phyloP scores from a whole-genome alignment of 2,329 filamentous ascomycete genomes.

The Nemania sp. region DNA sequence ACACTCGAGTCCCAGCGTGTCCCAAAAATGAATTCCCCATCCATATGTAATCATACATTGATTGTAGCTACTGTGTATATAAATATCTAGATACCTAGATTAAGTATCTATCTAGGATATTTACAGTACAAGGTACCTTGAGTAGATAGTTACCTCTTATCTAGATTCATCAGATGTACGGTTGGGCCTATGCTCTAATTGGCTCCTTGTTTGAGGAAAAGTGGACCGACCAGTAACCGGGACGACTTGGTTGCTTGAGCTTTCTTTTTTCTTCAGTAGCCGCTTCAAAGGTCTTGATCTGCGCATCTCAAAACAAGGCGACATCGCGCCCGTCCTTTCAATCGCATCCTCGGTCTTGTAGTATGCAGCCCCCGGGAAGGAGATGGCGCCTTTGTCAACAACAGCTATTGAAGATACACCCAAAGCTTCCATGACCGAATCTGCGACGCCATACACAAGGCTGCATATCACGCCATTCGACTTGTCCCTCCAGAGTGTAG shows the following conservation, averaged over 20 bases:
- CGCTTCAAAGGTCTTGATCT: neutral
- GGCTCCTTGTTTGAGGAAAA: neutral
- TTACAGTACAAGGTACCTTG: no score
- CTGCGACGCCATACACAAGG: slow-evolving; percentile 59
- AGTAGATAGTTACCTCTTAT: no score
- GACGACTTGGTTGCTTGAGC: neutral
- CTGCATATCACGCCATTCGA: slow-evolving; percentile 92
- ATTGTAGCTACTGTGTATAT: no score
- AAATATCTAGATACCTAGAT: no score
- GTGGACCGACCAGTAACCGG: neutral
- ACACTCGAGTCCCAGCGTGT: no score
- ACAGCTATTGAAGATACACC: slow-evolving; percentile 32
- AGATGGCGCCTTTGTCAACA: slow-evolving; percentile 41
- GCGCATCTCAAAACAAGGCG: slow-evolving; percentile 4
- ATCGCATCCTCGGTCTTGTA: slow-evolving; percentile 12
- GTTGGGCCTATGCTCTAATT: slow-evolving; percentile 3
- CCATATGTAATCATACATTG: no score
- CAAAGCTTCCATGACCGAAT: slow-evolving; percentile 21
- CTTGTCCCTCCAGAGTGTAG: slow-evolving; percentile 75
- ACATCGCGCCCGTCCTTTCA: slow-evolving; percentile 1
- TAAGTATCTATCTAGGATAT: no score
- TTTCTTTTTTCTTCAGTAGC: slow-evolving; percentile 21
- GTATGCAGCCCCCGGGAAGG: slow-evolving; percentile 32
- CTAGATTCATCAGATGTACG: no score
- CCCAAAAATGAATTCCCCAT: no score